These are phyloP conservation scores for Dendrostoma leiphaemia DNA, from an alignment of 2,329 filamentous ascomycete species.

Conservation along the genomic window DNA sequence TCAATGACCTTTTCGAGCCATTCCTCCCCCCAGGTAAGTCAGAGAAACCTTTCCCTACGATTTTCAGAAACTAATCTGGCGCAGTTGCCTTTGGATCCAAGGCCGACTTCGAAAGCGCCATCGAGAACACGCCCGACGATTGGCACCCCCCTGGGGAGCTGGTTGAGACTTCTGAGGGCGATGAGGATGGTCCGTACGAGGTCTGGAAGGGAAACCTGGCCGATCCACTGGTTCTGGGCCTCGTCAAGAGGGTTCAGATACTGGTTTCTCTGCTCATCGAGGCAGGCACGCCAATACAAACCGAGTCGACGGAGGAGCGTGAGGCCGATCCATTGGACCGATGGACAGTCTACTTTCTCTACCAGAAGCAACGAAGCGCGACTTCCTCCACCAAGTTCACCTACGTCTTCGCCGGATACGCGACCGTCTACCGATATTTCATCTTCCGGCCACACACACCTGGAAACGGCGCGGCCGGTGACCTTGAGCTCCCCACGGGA, in stretches of 20 bases:
- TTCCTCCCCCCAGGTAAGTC: constrained; percentile 66
- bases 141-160: constrained; percentile 75
- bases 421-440: constrained; percentile 87
- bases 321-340: constrained; percentile 71
- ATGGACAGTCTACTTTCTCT: constrained; percentile 91
- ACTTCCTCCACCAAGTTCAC: constrained; percentile 44
- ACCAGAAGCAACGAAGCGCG: constrained; percentile 56
- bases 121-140: constrained; percentile 43
- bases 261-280: constrained; percentile 88
- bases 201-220: constrained; percentile 78
- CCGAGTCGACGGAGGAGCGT: constrained; percentile 39
- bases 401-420: constrained; percentile 87
- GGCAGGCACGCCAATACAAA: constrained; percentile 72
- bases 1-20: constrained; percentile 60
- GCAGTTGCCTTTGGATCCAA: constrained; percentile 66
- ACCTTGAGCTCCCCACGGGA: constrained; percentile 36
- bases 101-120: constrained; percentile 58
- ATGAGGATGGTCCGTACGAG: constrained; percentile 66
- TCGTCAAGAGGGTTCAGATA: constrained; percentile 80
- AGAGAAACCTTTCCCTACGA: background rate
- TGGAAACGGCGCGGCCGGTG: constrained; percentile 20
- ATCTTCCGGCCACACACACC: constrained; percentile 51
- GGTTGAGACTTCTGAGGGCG: constrained; percentile 60
- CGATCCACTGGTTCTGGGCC: constrained; percentile 65
- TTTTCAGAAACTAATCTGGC: constrained; percentile 17